These are phyloP conservation scores for Schwanniomyces polymorphus DNA, from an alignment of 805 yeast species.

Conservation along the genomic window DNA sequence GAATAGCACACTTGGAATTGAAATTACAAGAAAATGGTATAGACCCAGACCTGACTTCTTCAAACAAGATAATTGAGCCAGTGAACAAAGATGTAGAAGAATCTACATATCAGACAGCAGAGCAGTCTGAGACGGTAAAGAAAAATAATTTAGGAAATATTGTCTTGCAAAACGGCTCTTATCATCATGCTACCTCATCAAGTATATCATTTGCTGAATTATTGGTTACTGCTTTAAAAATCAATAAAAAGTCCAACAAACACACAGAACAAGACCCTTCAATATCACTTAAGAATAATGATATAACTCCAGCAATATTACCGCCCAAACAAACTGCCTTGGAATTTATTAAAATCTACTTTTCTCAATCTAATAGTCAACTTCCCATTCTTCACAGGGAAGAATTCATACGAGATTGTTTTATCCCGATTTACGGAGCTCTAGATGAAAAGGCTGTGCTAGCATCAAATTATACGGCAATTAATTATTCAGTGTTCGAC, in stretches of 20 bases:
- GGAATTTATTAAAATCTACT: conserved; percentile 60
- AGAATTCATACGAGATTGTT: conserved; percentile 62
- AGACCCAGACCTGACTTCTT: neutral
- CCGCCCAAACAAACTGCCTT: conserved; percentile 76
- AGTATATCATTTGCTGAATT: conserved; percentile 70
- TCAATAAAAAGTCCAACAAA: conserved; percentile 24
- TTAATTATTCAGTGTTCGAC: conserved; percentile 32
- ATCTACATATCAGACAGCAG: neutral
- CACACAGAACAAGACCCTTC: conserved; percentile 24
- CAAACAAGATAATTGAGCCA: neutral
- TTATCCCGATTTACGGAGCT: conserved; percentile 78
- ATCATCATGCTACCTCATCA: conserved; percentile 4
- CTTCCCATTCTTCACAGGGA: conserved; percentile 84
- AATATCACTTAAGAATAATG: conserved; percentile 17
- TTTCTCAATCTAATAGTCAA: conserved; percentile 80
- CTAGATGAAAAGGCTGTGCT: conserved; percentile 53
- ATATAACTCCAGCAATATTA: conserved; percentile 46
- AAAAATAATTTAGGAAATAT: neutral
- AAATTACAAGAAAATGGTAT: conserved; percentile 46
- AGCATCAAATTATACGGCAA: conserved; percentile 56
- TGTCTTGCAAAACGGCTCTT: neutral
- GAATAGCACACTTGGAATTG: conserved; percentile 56
- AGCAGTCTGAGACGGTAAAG: neutral
- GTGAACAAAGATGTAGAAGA: neutral
- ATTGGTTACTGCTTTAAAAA: conserved; percentile 75